phyloP scores from a whole-genome alignment of 2,329 filamentous ascomycete species.

The Dactylellina cionopaga region DNA sequence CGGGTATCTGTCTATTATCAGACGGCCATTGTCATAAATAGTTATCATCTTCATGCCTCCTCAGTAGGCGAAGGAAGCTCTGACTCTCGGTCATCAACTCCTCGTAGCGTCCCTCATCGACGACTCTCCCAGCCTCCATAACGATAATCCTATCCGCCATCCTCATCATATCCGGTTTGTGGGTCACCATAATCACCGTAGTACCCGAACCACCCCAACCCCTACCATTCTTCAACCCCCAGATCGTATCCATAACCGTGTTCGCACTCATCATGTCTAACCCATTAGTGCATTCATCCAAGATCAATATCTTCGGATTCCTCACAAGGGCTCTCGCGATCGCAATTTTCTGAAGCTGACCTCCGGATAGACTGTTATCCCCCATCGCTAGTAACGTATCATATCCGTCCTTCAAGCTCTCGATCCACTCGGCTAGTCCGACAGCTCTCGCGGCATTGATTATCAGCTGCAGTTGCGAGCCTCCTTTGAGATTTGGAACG shows the following conservation, averaged over 20 bases:
- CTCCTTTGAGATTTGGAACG: slow-evolving; percentile 63
- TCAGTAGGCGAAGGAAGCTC: slow-evolving; percentile 66
- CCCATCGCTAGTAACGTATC: slow-evolving; percentile 76
- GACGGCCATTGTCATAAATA: slow-evolving; percentile 26
- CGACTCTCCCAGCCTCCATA: slow-evolving; percentile 73
- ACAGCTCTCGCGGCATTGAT: slow-evolving; percentile 57
- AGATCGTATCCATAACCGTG: slow-evolving; percentile 72
- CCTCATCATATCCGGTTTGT: slow-evolving; percentile 85
- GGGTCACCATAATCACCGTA: slow-evolving; percentile 83
- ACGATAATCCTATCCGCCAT: slow-evolving; percentile 79
- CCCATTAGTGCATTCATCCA: slow-evolving; percentile 88
- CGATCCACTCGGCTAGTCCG: slow-evolving; percentile 59
- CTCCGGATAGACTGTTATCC: slow-evolving; percentile 80
- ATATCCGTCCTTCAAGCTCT: slow-evolving; percentile 74
- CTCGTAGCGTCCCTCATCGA: slow-evolving; percentile 73
- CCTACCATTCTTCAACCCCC: slow-evolving; percentile 60
- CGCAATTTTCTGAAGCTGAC: slow-evolving; percentile 81
- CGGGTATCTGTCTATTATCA: slow-evolving; percentile 4
- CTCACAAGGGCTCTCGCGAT: slow-evolving; percentile 82
- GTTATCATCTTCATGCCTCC: slow-evolving; percentile 50
- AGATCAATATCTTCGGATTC: slow-evolving; percentile 75
- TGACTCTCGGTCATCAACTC: slow-evolving; percentile 66
- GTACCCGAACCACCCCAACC: slow-evolving; percentile 45
- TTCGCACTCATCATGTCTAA: slow-evolving; percentile 76
- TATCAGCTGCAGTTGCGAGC: slow-evolving; percentile 66